Percentiles rank a stretch among this genome's conserved stretches.
phyloP scores from a whole-genome alignment of 2,329 filamentous ascomycete genomes.

The Calonectria multiphialidica region DNA sequence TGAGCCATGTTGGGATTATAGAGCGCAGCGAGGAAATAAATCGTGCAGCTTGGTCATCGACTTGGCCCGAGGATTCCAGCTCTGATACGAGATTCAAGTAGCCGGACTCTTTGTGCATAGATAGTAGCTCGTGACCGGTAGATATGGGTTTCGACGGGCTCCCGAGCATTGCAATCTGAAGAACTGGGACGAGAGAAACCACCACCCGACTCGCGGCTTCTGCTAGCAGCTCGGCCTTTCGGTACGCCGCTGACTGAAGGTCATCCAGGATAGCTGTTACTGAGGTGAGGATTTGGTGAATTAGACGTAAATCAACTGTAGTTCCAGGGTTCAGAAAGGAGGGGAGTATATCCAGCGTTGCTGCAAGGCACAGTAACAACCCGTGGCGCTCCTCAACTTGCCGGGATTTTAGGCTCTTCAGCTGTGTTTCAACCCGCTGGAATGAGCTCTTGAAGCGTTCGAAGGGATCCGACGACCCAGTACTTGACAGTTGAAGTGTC shows the following conservation, averaged over 20 bases:
- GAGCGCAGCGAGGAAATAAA: conserved; percentile 45
- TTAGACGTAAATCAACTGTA: conserved; percentile 38
- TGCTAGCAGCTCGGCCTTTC: conserved; percentile 74
- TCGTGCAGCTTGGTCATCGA: conserved; percentile 23
- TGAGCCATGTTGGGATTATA: conserved; percentile 60
- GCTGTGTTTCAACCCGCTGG: conserved; percentile 55
- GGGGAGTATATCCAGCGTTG: conserved; percentile 64
- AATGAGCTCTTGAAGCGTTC: conserved; percentile 51
- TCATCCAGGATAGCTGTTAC: conserved; percentile 54
- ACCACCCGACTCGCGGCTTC: conserved; percentile 72
- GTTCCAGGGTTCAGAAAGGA: conserved; percentile 37
- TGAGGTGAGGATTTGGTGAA: conserved; percentile 44
- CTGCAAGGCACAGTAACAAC: conserved; percentile 71
- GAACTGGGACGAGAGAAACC: conserved; percentile 61
- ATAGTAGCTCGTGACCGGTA: conserved; percentile 42
- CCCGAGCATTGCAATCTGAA: conserved; percentile 53
- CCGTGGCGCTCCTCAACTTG: conserved; percentile 80
- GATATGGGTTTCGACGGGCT: conserved; percentile 20
- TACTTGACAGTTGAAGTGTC: conserved; percentile 54
- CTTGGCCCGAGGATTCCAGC: conserved; percentile 26
- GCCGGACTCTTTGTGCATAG: conserved; percentile 28
- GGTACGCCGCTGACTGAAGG: conserved; percentile 57
- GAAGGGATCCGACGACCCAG: conserved; percentile 30
- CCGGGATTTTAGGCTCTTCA: conserved; percentile 60
- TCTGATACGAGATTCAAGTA: conserved; percentile 38